Evolutionary conservation across 192 early-diverging fungal species (phyloP).

Genomic region (Entrophospora sp.): DNA sequence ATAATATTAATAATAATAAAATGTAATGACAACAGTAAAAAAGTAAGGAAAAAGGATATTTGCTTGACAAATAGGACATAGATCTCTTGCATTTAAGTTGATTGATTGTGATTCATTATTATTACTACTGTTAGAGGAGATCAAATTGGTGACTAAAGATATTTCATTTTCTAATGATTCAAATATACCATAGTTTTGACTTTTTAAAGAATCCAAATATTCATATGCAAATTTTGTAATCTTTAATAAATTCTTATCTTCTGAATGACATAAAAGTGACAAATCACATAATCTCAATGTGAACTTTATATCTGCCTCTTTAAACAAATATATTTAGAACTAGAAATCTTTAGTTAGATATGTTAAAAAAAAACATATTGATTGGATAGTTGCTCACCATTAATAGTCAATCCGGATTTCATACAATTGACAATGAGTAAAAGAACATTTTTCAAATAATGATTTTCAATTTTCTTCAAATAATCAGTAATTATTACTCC

Average conservation of each 20-base stretch:
- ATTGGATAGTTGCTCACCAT: background rate
- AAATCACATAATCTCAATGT: background rate
- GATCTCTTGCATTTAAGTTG: background rate
- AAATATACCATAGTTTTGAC: background rate
- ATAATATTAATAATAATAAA: background rate
- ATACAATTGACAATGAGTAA: background rate
- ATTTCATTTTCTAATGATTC: background rate
- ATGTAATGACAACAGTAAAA: no score
- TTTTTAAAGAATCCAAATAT: background rate
- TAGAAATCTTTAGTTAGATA: background rate
- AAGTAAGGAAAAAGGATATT: conserved; percentile 2
- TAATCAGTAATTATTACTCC: background rate
- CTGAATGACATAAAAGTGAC: background rate
- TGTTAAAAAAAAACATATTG: background rate
- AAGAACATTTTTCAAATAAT: background rate
- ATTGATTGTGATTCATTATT: background rate
- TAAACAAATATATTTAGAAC: background rate
- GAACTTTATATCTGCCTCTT: background rate
- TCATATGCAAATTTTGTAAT: background rate
- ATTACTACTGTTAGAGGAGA: background rate
- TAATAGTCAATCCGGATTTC: background rate
- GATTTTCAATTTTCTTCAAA: background rate
- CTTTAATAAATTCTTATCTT: background rate
- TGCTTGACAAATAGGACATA: background rate
- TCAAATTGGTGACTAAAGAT: background rate